Evolutionary conservation across 2,329 filamentous ascomycete species (phyloP), one percentile per base, ranked within the genome.

Genomic region (Coleophoma eucalyptorum): DNA sequence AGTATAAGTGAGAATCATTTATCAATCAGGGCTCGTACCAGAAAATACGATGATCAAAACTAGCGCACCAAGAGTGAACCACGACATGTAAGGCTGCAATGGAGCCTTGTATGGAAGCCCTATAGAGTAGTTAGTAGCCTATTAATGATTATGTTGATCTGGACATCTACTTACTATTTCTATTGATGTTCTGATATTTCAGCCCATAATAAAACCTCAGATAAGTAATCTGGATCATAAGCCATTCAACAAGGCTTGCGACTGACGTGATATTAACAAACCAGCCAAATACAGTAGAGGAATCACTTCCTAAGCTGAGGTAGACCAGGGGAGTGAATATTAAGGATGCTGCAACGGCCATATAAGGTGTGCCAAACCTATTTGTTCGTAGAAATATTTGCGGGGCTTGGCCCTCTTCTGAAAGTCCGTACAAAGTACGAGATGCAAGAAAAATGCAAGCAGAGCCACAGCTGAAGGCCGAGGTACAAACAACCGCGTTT

Each of bases 221-320:
- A 58, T 83, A 84, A 2, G 79, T 81, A 55, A 81, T 65, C 64
- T 80, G 72, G 55, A 81, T 70, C 13, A 80, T 73, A 53, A 81
- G 73, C 81, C 81, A 85, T 20, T 79, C 79, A 60, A 84, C 77
- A 61, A 79, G 77, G 5, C 79, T 80, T 0, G 77, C 77, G 48
- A 83, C 79, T 49, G 80, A 88, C 19, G 80, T 84, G 50, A 89
- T 76, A 66, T 86, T 87, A 58, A 82, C 76, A 64, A 89, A 85
- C 85, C 85, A 89, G 49, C 73, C 76, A 65, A 89, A 89, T 8
- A 86, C 84, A 3, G 73, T 72, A 20, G 79, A 74, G n/a, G 83
- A 84, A 26, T 74, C 78, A 59, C 75, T 77, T 40, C 77, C 83
- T 38, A 84, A 76, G 66, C 87, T 89, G 65, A 90, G 78, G 71